Percentiles rank a stretch among this genome's conserved stretches.
Evolutionary conservation across 805 yeast species (phyloP).

Genomic region (Metschnikowia shivogae): DNA sequence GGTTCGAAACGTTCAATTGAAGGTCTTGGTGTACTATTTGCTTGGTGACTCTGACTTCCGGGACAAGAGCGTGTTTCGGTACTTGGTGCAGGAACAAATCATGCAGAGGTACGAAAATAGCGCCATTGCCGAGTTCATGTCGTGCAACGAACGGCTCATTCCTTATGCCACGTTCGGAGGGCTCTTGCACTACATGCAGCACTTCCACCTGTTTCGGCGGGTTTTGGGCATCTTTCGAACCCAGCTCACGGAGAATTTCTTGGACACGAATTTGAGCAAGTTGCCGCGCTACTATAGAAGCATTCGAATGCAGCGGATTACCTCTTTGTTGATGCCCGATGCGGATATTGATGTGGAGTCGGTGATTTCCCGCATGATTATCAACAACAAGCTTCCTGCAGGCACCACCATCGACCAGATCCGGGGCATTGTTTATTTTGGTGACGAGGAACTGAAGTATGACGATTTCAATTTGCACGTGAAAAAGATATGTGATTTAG

Average conservation of each 20-base stretch:
- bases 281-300: slow-evolving; percentile 29
- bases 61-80: slow-evolving; percentile 22
- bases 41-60: slow-evolving; percentile 34
- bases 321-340: slow-evolving; percentile 17
- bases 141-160: slow-evolving; percentile 13
- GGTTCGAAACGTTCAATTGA: slow-evolving; percentile 17
- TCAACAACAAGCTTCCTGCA: slow-evolving; percentile 27
- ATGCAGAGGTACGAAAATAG: background rate
- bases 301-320: slow-evolving; percentile 21
- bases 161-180: slow-evolving; percentile 14
- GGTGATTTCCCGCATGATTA: slow-evolving; percentile 32
- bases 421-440: slow-evolving; percentile 23
- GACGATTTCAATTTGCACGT: slow-evolving; percentile 22
- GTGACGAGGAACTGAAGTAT: slow-evolving; percentile 13
- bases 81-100: slow-evolving; percentile 11
- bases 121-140: slow-evolving; percentile 9
- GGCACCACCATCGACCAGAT: slow-evolving; percentile 34
- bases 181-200: slow-evolving; percentile 10
- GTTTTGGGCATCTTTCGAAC: slow-evolving; percentile 2
- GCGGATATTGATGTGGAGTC: slow-evolving; percentile 22
- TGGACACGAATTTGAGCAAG: slow-evolving; percentile 31
- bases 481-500: slow-evolving; percentile 25
- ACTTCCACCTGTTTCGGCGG: slow-evolving; percentile 5
- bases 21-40: slow-evolving; percentile 29
- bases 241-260: slow-evolving; percentile 20